Base-by-base conservation (phyloP, 148 eudicot species). In the Amaranthus hypochondriacus region DNA sequence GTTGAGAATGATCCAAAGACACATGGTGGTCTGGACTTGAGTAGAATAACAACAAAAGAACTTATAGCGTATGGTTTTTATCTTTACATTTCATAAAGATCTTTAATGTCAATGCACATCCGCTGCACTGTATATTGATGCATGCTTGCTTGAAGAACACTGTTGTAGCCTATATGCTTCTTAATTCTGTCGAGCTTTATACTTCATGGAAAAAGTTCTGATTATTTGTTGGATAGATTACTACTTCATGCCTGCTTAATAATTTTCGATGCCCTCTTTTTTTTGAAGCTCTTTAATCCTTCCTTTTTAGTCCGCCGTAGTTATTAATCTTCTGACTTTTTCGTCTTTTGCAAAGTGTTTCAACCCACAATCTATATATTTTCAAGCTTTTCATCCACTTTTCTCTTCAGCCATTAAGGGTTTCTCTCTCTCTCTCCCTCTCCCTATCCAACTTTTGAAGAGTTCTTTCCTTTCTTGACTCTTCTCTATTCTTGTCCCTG, bases 11-110 rank as follows among this genome's bases (percentile, higher is more conserved):
- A 88, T 77, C 98, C 97, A 51, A 88, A 81, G 74, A 91, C 97
- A 50, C 97, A 91, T 8, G 97, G 87, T 46, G 97, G 97, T 67
- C 76, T 94, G 97, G 96, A 94, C 79, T 81, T 94, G 86, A 87
- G 89, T 57, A 89, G 85, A 81, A 88, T 91, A 56, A 88, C 97
- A 55, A 84, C 97, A 28, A 91, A 75, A 77, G 96, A 89, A 81
- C 91, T 94, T 73, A 87, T 91, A 82, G 89, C 91, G 98, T 94
- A 94, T 62, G 89, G 73, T 74, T 64, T 68, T 73, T 4, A 53
- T 73, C 83, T 76, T 58, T 44, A 14, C 53, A 50, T 3, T 15
- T 28, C 39, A 28, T 44, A 42, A 48, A 0, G 18, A 9, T 9
- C 10, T 60, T 66, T 57, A 13, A 68, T 42, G 21, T 67, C 60